Conservation (phyloP, 78 protist species). For the Polysphondylium violaceum region DNA sequence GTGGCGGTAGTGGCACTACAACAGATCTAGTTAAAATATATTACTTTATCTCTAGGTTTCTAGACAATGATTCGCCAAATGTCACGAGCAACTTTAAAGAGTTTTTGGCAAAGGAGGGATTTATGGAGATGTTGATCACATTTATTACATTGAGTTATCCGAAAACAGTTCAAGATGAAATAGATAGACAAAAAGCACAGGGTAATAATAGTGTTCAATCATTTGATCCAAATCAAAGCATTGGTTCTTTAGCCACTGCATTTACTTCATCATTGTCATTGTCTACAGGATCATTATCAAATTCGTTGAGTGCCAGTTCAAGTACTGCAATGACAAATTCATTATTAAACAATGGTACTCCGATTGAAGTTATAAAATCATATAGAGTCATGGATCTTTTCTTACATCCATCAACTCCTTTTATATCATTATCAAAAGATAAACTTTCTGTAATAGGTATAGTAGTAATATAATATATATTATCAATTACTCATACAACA, state of each 20-base stretch:
- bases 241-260: neutral
- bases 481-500: neutral
- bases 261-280: neutral
- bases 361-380: slow-evolving; percentile 35
- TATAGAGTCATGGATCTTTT: slow-evolving; percentile 62
- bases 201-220: neutral
- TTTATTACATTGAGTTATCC: slow-evolving; percentile 55
- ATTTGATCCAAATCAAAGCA: neutral
- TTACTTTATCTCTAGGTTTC: slow-evolving; percentile 49
- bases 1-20: no score
- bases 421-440: slow-evolving; percentile 52
- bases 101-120: slow-evolving; percentile 43
- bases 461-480: neutral
- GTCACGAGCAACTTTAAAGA: slow-evolving; percentile 43
- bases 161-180: neutral
- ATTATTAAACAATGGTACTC: neutral
- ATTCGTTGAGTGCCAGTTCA: no score
- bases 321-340: neutral
- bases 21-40: slow-evolving; percentile 21
- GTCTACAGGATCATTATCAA: neutral
- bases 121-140: slow-evolving; percentile 29
- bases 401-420: slow-evolving; percentile 62
- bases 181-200: neutral
- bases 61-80: slow-evolving; percentile 58
- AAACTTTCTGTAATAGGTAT: slow-evolving; percentile 27